Percentiles rank a stretch among this genome's conserved stretches.
phyloP scores from a whole-genome alignment of 768 basidiomycete genomes.

The Amyloporia xantha region DNA sequence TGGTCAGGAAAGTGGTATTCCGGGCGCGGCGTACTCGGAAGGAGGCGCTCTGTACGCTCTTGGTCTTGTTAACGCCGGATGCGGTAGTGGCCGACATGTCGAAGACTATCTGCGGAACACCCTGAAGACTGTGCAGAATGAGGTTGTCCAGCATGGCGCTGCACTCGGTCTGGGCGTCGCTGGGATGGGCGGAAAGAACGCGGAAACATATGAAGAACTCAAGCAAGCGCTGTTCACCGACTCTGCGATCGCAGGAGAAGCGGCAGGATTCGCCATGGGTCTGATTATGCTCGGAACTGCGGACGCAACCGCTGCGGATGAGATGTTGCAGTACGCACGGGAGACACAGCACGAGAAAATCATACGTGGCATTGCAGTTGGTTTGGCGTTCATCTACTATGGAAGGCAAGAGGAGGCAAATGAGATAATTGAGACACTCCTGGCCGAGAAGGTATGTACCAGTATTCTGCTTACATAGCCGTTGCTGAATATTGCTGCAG shows the following conservation, averaged over 20 bases:
- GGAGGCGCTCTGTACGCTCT: slow-evolving; percentile 95
- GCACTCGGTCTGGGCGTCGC: slow-evolving; percentile 95
- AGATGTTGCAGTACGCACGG: slow-evolving; percentile 94
- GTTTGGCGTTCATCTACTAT: slow-evolving; percentile 88
- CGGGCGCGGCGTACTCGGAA: slow-evolving; percentile 83
- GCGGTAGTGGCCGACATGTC: slow-evolving; percentile 62
- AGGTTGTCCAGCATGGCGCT: slow-evolving; percentile 95
- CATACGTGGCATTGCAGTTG: slow-evolving; percentile 91
- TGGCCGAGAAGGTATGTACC: slow-evolving; percentile 73
- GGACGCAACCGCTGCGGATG: slow-evolving; percentile 68
- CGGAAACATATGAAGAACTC: slow-evolving; percentile 87
- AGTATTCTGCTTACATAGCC: not conserved
- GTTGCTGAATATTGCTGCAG: slow-evolving; percentile 31
- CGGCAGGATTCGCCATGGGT: slow-evolving; percentile 95
- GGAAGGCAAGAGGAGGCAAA: slow-evolving; percentile 92
- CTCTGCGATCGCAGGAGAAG: slow-evolving; percentile 94
- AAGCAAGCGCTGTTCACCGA: slow-evolving; percentile 86
- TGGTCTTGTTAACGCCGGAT: slow-evolving; percentile 90
- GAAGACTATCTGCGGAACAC: slow-evolving; percentile 75
- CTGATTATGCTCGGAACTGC: slow-evolving; percentile 97
- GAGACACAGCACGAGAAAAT: slow-evolving; percentile 99
- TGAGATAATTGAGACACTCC: slow-evolving; percentile 64
- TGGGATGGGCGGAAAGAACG: slow-evolving; percentile 86
- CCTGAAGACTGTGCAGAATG: slow-evolving; percentile 67
- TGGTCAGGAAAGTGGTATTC: slow-evolving; percentile 64